Evolutionary conservation across 2,329 filamentous ascomycete genomes (phyloP).

Genomic region (Paracoccidioides brasiliensis): DNA sequence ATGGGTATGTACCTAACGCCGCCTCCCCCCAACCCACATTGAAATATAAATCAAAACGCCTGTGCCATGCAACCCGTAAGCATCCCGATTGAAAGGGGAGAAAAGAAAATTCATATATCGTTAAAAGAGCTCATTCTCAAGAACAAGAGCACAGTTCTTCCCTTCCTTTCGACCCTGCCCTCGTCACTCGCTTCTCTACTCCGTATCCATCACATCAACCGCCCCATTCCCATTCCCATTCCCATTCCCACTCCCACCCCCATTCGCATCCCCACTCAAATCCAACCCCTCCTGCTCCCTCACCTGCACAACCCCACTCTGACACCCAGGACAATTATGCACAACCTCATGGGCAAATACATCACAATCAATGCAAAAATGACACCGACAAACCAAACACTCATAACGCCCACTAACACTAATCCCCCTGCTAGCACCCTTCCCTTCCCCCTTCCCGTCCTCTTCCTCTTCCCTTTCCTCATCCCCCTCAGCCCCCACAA

Average conservation of each 20-base stretch:
- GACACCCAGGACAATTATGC: slow-evolving; percentile 92
- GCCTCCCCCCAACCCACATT: too few relatives aligned
- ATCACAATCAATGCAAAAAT: slow-evolving; percentile 98
- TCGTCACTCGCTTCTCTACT: neutral
- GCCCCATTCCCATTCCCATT: neutral
- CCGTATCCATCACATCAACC: slow-evolving; percentile 11
- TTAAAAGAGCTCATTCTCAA: too few relatives aligned
- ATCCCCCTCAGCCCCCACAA: neutral
- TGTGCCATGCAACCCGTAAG: too few relatives aligned
- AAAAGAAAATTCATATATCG: too few relatives aligned
- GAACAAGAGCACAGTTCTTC: too few relatives aligned
- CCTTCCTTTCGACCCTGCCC: too few relatives aligned
- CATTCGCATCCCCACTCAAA: slow-evolving; percentile 4
- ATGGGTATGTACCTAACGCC: too few relatives aligned
- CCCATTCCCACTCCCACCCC: neutral
- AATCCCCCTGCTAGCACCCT: slow-evolving; percentile 33
- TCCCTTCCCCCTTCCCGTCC: slow-evolving; percentile 33
- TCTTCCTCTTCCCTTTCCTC: slow-evolving; percentile 13
- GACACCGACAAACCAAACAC: slow-evolving; percentile 71
- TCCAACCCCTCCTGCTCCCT: neutral
- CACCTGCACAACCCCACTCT: slow-evolving; percentile 26
- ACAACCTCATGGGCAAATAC: slow-evolving; percentile 87
- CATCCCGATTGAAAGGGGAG: too few relatives aligned
- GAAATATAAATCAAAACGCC: too few relatives aligned
- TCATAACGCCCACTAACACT: slow-evolving; percentile 82